Percentiles rank a stretch among this genome's conserved stretches.
Evolutionary conservation across 2,329 filamentous ascomycete genomes (phyloP).

Genomic region (Fusarium fracticaudum): DNA sequence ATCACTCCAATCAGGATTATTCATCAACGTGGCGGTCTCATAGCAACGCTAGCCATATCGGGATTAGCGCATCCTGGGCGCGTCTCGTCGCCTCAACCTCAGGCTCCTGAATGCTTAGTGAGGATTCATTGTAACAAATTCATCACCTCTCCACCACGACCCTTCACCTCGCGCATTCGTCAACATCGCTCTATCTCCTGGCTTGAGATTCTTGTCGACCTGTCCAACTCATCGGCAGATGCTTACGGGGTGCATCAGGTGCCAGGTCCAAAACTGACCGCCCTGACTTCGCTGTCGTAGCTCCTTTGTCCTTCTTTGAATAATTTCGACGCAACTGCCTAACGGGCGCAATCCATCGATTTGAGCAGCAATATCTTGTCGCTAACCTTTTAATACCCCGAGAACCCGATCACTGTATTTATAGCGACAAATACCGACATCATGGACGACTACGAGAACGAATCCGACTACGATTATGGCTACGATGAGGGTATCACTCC

Average conservation of each 20-base stretch:
- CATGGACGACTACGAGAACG: constrained; percentile 67
- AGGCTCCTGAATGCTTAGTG: constrained; percentile 39
- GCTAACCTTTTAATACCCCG: neutral
- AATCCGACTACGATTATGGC: constrained; percentile 74
- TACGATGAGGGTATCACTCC: constrained; percentile 83
- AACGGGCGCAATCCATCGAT: constrained; percentile 11
- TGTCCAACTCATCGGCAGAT: constrained; percentile 42
- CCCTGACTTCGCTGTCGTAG: constrained; percentile 41
- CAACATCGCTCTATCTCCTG: constrained; percentile 20
- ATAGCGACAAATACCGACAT: constrained; percentile 28
- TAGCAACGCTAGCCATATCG: neutral
- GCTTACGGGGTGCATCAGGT: constrained; percentile 47
- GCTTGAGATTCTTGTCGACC: constrained; percentile 28
- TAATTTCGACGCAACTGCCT: constrained; percentile 21
- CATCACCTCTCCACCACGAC: constrained; percentile 36
- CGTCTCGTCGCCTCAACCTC: constrained; percentile 39
- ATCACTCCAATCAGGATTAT: neutral
- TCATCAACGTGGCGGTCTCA: constrained; percentile 21
- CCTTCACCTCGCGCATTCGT: constrained; percentile 33
- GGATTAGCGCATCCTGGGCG: constrained; percentile 22
- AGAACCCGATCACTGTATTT: neutral
- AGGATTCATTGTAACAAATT: constrained; percentile 40
- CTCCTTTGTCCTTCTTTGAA: constrained; percentile 32
- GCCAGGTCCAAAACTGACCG: constrained; percentile 47
- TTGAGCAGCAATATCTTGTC: constrained; percentile 1